Conservation (phyloP, 2,329 filamentous ascomycete genomes). For the Colletotrichum sp. region DNA sequence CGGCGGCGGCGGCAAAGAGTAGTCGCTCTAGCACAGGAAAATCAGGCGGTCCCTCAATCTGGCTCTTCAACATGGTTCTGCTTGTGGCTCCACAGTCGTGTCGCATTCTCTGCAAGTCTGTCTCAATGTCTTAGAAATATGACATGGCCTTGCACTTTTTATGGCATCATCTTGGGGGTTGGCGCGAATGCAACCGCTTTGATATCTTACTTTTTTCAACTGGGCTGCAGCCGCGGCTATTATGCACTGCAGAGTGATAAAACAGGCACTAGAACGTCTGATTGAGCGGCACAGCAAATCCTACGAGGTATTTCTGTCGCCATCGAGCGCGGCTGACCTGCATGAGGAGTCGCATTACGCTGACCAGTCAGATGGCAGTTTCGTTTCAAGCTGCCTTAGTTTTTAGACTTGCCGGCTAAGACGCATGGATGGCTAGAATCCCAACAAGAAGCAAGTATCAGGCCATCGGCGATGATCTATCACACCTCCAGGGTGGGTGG, state of each 20-base stretch:
- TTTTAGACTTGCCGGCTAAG: not conserved
- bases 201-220: not conserved
- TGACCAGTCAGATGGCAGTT: not conserved
- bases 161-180: not conserved
- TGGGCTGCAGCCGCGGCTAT: not conserved
- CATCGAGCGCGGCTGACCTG: not conserved
- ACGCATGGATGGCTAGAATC: not conserved
- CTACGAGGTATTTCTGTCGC: not conserved
- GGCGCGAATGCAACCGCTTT: not conserved
- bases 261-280: not conserved
- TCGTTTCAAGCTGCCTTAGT: not conserved
- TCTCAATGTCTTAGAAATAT: not conserved
- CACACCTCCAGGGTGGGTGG: not conserved
- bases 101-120: not conserved
- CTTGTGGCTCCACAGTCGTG: not conserved
- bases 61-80: not conserved
- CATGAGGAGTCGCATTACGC: not conserved
- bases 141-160: not conserved
- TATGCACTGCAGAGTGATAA: not conserved
- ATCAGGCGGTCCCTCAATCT: not conserved
- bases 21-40: not conserved
- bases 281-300: not conserved
- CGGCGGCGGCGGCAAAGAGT: no score
- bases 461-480: not conserved
- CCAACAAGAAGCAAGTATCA: not conserved